Evolutionary conservation across 768 basidiomycete genomes (phyloP).

Genomic region (Antrodiella citrinella): DNA sequence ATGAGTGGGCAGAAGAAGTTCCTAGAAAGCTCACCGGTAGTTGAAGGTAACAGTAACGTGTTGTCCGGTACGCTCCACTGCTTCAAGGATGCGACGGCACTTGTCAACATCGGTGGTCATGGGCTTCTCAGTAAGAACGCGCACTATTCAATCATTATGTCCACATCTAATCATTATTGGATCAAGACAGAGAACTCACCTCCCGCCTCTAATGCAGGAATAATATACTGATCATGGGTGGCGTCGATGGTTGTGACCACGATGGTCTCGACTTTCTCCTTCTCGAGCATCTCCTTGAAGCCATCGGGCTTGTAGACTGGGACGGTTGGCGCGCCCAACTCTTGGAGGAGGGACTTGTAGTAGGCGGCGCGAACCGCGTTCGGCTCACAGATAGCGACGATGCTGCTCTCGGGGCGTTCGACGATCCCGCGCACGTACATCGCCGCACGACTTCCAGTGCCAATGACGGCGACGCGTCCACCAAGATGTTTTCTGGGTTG

Average conservation of each 20-base stretch:
- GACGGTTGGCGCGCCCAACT: conserved; percentile 29
- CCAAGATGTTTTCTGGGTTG: conserved; percentile 19
- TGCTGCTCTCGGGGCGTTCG: conserved; percentile 30
- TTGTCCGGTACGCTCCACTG: conserved; percentile 33
- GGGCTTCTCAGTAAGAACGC: conserved; percentile 46
- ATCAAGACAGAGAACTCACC: conserved; percentile 18
- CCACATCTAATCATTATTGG: background rate
- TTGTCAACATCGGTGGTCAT: conserved; percentile 45
- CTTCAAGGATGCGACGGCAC: conserved; percentile 35
- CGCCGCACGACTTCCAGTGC: conserved; percentile 33
- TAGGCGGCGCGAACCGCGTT: conserved; percentile 37
- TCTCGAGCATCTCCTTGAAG: conserved; percentile 37
- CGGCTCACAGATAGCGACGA: conserved; percentile 41
- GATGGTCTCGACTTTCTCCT: conserved; percentile 37
- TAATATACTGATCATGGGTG: conserved; percentile 39
- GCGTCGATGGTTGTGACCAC: conserved; percentile 44
- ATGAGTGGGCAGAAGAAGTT: background rate
- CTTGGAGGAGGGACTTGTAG: conserved; percentile 34
- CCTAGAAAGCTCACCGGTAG: conserved; percentile 23
- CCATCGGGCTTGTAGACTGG: conserved; percentile 33
- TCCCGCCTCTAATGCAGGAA: conserved; percentile 33
- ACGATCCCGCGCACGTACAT: conserved; percentile 42
- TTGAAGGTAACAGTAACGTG: conserved; percentile 37
- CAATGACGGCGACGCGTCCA: conserved; percentile 33
- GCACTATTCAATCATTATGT: conserved; percentile 21